Evolutionary conservation across 129 eudicot species (phyloP).

Genomic region (Pulicaria dysenterica): DNA sequence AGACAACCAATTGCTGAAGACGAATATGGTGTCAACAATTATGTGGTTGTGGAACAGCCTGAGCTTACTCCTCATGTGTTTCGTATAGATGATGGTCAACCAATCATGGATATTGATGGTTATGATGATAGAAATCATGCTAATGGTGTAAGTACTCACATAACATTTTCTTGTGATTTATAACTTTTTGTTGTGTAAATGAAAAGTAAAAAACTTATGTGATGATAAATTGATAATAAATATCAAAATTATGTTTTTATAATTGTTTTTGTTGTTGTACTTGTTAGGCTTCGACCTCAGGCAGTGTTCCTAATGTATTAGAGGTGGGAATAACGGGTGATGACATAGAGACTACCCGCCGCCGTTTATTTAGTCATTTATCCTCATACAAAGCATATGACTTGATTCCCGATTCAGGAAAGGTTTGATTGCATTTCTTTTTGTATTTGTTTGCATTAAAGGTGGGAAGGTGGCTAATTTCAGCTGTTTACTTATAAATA

Average conservation of each 20-base stretch:
- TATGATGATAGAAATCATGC: conserved; percentile 29
- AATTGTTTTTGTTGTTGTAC: not conserved
- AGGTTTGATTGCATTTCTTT: conserved; percentile 44
- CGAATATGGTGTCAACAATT: conserved; percentile 56
- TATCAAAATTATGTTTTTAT: not conserved
- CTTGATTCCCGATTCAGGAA: conserved; percentile 66
- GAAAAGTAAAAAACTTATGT: not conserved
- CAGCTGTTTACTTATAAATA: not conserved
- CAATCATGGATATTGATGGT: conserved; percentile 41
- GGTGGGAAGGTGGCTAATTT: not conserved
- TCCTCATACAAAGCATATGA: conserved; percentile 50
- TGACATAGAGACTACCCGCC: conserved; percentile 51
- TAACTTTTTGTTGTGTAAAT: not conserved
- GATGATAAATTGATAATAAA: not conserved
- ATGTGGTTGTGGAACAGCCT: conserved; percentile 47
- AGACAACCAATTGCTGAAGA: conserved; percentile 46
- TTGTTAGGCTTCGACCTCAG: conserved; percentile 54
- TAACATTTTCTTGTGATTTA: conserved; percentile 16
- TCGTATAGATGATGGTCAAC: conserved; percentile 37
- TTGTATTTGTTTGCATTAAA: not conserved
- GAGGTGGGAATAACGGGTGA: conserved; percentile 31
- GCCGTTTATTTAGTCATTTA: conserved; percentile 52
- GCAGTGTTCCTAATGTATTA: conserved; percentile 33
- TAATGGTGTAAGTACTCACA: conserved; percentile 27
- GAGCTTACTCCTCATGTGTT: conserved; percentile 28